phyloP scores from a whole-genome alignment of 1,284 basidiomycete species.

The Tremellales sp. region DNA sequence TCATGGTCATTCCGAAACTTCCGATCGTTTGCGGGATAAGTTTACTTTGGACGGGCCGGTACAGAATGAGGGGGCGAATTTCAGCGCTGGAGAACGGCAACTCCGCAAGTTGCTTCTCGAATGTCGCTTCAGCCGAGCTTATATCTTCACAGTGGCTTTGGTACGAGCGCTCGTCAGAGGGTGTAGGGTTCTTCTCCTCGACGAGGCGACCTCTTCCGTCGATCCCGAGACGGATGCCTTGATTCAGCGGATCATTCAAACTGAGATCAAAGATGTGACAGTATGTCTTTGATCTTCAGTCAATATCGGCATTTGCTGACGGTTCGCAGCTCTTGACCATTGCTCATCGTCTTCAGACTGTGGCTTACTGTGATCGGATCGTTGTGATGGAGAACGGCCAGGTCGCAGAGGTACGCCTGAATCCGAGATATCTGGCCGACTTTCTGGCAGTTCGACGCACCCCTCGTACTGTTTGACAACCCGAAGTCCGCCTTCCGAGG shows the following conservation, averaged over 20 bases:
- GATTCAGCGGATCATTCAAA: conserved; percentile 67
- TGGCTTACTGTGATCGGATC: neutral
- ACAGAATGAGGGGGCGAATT: conserved; percentile 27
- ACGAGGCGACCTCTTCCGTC: conserved; percentile 55
- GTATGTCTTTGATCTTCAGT: conserved; percentile 15
- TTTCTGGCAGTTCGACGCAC: conserved; percentile 37
- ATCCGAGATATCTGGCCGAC: neutral
- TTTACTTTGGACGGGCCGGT: conserved; percentile 57
- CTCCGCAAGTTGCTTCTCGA: conserved; percentile 6
- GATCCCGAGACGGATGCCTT: conserved; percentile 75
- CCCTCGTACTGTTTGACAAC: conserved; percentile 41
- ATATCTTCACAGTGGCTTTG: conserved; percentile 10
- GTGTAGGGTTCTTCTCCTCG: conserved; percentile 64
- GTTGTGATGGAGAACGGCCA: conserved; percentile 53
- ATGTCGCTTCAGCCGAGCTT: neutral
- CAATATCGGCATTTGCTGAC: neutral
- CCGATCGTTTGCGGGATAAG: neutral
- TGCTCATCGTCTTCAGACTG: conserved; percentile 2
- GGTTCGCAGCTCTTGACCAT: conserved; percentile 30
- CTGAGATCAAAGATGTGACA: conserved; percentile 56
- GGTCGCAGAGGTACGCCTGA: conserved; percentile 32
- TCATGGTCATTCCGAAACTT: conserved; percentile 31
- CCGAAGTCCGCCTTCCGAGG: conserved; percentile 40
- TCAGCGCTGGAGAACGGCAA: conserved; percentile 54
- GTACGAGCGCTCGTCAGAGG: conserved; percentile 68